Evolutionary conservation across 1,284 basidiomycete genomes (phyloP).

Genomic region (Chalciporus sp.): DNA sequence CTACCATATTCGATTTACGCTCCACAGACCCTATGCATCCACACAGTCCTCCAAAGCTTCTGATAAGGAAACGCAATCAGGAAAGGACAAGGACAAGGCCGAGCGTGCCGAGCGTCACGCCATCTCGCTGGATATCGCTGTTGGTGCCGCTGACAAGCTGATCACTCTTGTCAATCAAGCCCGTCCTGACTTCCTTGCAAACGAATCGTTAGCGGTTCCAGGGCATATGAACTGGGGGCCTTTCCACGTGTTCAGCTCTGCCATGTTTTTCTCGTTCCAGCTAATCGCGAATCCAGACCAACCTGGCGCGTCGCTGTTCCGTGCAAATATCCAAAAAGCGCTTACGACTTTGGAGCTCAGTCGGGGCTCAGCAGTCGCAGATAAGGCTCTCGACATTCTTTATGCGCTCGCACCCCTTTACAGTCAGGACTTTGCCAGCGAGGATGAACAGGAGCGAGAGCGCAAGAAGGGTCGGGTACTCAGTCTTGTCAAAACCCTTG

Average conservation of each 20-base stretch:
- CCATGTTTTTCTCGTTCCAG: slow-evolving; percentile 86
- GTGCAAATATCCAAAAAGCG: slow-evolving; percentile 70
- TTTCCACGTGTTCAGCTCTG: slow-evolving; percentile 79
- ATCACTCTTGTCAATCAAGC: slow-evolving; percentile 73
- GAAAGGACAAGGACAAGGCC: slow-evolving; percentile 46
- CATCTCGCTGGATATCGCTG: slow-evolving; percentile 68
- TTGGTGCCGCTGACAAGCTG: slow-evolving; percentile 71
- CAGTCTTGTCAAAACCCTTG: slow-evolving; percentile 67
- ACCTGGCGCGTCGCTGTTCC: slow-evolving; percentile 70
- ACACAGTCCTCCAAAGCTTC: slow-evolving; percentile 25
- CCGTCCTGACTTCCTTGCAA: slow-evolving; percentile 70
- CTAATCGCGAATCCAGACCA: slow-evolving; percentile 77
- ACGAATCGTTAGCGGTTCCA: slow-evolving; percentile 66
- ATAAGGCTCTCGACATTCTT: slow-evolving; percentile 71
- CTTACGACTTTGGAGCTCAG: slow-evolving; percentile 63
- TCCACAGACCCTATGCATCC: slow-evolving; percentile 77
- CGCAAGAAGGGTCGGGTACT: slow-evolving; percentile 62
- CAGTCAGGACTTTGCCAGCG: slow-evolving; percentile 54
- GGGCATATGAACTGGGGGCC: slow-evolving; percentile 83
- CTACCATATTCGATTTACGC: slow-evolving; percentile 79
- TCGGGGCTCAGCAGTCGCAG: slow-evolving; percentile 63
- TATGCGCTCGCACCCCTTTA: slow-evolving; percentile 71
- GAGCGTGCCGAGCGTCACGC: slow-evolving; percentile 45
- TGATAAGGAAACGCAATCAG: slow-evolving; percentile 28
- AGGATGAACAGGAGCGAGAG: slow-evolving; percentile 52